Conservation (phyloP, 1,284 basidiomycete genomes). For the Chalciporus sp. region DNA sequence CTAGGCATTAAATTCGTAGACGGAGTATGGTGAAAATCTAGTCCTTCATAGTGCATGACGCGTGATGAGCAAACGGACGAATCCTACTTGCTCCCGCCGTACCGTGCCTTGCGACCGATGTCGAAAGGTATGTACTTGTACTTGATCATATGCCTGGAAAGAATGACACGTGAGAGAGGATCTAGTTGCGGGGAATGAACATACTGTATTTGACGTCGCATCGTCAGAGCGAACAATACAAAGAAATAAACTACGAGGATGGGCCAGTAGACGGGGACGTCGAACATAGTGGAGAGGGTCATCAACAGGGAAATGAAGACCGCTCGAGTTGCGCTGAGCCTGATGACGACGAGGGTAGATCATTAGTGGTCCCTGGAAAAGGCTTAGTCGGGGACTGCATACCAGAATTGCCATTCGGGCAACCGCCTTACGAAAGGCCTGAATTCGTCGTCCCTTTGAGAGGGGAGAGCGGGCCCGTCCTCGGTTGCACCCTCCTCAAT, state of each 20-base stretch:
- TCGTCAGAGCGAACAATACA: slow-evolving; percentile 85
- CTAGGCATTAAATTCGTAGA: slow-evolving; percentile 10
- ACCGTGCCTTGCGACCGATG: slow-evolving; percentile 83
- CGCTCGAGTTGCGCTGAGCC: slow-evolving; percentile 92
- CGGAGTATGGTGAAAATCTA: slow-evolving; percentile 2
- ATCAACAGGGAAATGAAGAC: slow-evolving; percentile 79
- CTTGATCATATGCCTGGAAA: slow-evolving; percentile 92
- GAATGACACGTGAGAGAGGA: not conserved
- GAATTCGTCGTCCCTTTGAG: slow-evolving; percentile 86
- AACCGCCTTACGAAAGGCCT: slow-evolving; percentile 94
- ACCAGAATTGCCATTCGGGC: slow-evolving; percentile 98
- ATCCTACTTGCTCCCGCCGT: slow-evolving; percentile 48
- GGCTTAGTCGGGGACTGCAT: slow-evolving; percentile 28
- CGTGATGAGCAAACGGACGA: not conserved
- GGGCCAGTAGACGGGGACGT: slow-evolving; percentile 98
- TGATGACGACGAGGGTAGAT: slow-evolving; percentile 33
- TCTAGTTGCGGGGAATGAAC: slow-evolving; percentile 33
- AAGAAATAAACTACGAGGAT: slow-evolving; percentile 94
- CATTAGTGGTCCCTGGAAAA: slow-evolving; percentile 14
- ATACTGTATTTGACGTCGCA: slow-evolving; percentile 92
- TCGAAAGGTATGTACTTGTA: slow-evolving; percentile 96
- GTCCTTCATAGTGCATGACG: slow-evolving; percentile 5
- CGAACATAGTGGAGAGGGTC: slow-evolving; percentile 81
- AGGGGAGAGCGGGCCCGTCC: slow-evolving; percentile 47
- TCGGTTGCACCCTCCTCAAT: slow-evolving; percentile 87